These are phyloP conservation scores for Trichoderma hamatum DNA, from an alignment of 2,329 filamentous ascomycete species.

Conservation along the genomic window DNA sequence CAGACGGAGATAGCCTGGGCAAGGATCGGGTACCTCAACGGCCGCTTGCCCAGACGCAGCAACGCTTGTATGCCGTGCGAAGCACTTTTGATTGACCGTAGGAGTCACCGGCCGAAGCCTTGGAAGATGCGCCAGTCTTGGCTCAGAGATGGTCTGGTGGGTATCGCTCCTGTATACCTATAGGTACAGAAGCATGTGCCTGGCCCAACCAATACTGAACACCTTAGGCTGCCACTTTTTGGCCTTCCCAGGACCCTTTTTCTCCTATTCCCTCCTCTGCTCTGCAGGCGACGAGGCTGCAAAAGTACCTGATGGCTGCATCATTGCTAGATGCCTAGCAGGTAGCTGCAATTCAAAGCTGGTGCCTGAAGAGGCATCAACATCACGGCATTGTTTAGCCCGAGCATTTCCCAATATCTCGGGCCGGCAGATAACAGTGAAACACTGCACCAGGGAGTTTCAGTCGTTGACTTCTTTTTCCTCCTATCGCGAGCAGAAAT, in stretches of 20 bases:
- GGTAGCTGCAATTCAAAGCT: not conserved
- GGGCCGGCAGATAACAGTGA: not conserved
- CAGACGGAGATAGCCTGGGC: not conserved
- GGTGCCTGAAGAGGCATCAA: slow-evolving; percentile 20
- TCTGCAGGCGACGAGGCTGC: slow-evolving; percentile 6
- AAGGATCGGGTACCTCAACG: not conserved
- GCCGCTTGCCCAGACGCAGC: slow-evolving; percentile 8
- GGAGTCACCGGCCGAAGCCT: slow-evolving; percentile 3
- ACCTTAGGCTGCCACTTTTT: slow-evolving; percentile 4
- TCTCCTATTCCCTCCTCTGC: not conserved
- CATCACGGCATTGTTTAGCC: not conserved
- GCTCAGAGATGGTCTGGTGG: not conserved
- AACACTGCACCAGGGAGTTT: not conserved
- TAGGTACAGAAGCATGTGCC: not conserved
- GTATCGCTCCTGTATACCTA: no score
- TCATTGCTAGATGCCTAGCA: not conserved
- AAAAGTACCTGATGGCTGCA: not conserved
- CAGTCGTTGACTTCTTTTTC: not conserved
- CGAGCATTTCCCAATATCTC: not conserved
- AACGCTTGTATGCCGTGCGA: not conserved
- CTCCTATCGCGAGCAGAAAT: not conserved
- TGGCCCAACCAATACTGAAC: not conserved
- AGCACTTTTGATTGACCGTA: slow-evolving; percentile 17
- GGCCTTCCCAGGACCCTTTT: not conserved
- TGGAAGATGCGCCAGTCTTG: not conserved